Percentiles rank a stretch among this genome's conserved stretches.
These are phyloP conservation scores for Solanum gracilifrons DNA, from an alignment of 257 asterid species.

Conservation along the genomic window DNA sequence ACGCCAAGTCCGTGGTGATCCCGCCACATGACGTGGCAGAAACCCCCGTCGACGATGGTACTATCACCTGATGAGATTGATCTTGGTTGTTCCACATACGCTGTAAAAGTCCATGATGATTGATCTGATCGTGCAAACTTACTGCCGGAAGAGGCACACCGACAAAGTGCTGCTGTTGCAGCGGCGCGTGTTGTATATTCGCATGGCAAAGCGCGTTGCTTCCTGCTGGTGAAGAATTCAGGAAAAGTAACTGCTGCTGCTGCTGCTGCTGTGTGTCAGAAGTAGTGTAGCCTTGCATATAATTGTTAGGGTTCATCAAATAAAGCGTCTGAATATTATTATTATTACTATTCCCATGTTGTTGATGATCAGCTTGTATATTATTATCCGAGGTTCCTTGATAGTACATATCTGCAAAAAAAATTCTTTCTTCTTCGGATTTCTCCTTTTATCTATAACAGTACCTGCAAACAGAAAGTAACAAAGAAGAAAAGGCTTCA, in stretches of 20 bases:
- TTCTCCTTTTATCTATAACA: background rate
- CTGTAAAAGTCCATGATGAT: background rate
- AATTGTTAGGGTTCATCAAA: conserved; percentile 58
- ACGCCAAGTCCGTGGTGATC: conserved; percentile 6
- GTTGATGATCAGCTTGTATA: background rate
- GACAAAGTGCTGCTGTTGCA: conserved; percentile 23
- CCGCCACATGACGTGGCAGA: background rate
- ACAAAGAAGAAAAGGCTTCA: background rate
- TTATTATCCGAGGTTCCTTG: conserved; percentile 45
- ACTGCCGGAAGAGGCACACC: conserved; percentile 23
- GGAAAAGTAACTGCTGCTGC: conserved; percentile 19
- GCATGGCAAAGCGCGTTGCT: conserved; percentile 11
- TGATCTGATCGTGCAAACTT: background rate
- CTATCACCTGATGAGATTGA: conserved; percentile 5
- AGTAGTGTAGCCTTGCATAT: conserved; percentile 3
- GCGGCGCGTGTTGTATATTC: conserved; percentile 25
- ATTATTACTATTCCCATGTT: background rate
- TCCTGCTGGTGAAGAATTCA: conserved; percentile 10
- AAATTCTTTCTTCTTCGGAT: background rate
- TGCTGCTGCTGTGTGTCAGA: conserved; percentile 22
- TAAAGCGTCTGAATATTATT: conserved; percentile 56
- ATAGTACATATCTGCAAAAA: conserved; percentile 31
- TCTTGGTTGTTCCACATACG: background rate
- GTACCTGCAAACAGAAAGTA: conserved; percentile 8
- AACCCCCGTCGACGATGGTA: conserved; percentile 7